A percentile compares a stretch with the other conserved stretches of the same genome.
Evolutionary conservation across 192 early-diverging fungal species (phyloP).

Genomic region (Mortierella alpina): DNA sequence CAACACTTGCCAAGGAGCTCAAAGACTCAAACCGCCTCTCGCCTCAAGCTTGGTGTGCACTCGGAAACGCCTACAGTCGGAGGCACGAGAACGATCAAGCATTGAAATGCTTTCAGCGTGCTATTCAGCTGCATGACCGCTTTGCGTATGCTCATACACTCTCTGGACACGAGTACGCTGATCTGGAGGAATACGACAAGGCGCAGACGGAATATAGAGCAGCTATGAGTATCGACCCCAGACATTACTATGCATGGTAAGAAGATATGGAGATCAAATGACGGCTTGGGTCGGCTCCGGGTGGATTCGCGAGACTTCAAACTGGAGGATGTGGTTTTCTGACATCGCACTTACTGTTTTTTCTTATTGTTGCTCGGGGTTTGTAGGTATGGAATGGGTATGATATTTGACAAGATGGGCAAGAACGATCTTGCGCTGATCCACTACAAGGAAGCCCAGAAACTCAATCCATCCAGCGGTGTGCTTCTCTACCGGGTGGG

Average conservation of each 20-base stretch:
- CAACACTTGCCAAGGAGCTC: slow-evolving; percentile 81
- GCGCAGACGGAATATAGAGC: slow-evolving; percentile 78
- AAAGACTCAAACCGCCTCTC: slow-evolving; percentile 69
- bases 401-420: slow-evolving; percentile 76
- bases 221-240: slow-evolving; percentile 75
- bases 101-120: slow-evolving; percentile 79
- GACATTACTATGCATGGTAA: slow-evolving; percentile 91
- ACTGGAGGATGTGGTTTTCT: neutral
- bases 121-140: slow-evolving; percentile 73
- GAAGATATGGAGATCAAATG: neutral
- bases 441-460: slow-evolving; percentile 76
- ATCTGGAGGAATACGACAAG: slow-evolving; percentile 78
- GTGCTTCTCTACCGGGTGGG: slow-evolving; percentile 79
- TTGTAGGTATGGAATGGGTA: slow-evolving; percentile 81
- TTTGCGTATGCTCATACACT: slow-evolving; percentile 89
- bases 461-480: slow-evolving; percentile 78
- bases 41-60: slow-evolving; percentile 86
- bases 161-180: slow-evolving; percentile 83
- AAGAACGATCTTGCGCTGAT: slow-evolving; percentile 79
- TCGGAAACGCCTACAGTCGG: slow-evolving; percentile 80
- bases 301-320: neutral
- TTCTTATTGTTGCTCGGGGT: neutral
- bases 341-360: neutral
- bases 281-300: neutral
- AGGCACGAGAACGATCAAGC: slow-evolving; percentile 81